Evolutionary conservation across 1,284 basidiomycete species (phyloP).

Genomic region (Rhodotorula mucilaginosa): DNA sequence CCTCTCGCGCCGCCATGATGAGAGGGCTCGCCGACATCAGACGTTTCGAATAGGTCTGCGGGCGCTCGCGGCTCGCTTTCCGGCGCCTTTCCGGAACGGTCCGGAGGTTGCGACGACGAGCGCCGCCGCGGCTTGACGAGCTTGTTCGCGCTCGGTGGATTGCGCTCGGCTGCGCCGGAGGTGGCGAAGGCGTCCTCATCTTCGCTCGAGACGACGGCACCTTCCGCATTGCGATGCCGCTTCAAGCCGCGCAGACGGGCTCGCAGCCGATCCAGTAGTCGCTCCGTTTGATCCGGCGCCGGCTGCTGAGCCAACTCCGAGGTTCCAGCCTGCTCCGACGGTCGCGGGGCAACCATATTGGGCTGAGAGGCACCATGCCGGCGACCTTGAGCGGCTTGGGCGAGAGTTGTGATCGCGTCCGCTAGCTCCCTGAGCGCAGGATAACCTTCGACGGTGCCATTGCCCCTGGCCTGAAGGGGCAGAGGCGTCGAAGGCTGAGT

Average conservation of each 20-base stretch:
- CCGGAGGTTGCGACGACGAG: too few species aligned
- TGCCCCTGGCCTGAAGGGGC: background rate
- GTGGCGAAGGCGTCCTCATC: too few species aligned
- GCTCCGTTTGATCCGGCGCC: conserved; percentile 2
- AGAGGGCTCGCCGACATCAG: too few species aligned
- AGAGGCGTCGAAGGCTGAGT: conserved; percentile 20
- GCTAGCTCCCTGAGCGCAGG: conserved; percentile 18
- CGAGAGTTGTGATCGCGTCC: conserved; percentile 8
- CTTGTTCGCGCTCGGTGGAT: conserved; percentile 1
- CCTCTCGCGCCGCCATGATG: background rate
- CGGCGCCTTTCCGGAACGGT: too few species aligned
- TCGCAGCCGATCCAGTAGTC: conserved; percentile 5
- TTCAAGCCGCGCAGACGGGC: conserved; percentile 22
- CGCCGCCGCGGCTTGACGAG: conserved; percentile 20
- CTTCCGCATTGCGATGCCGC: background rate
- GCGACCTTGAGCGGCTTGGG: background rate
- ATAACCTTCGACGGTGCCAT: conserved; percentile 6
- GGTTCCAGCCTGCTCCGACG: background rate
- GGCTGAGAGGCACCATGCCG: background rate
- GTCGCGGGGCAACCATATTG: background rate
- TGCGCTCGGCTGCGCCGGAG: background rate
- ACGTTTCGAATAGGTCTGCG: too few species aligned
- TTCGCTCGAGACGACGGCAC: background rate
- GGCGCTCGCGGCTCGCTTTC: too few species aligned
- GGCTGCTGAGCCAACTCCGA: background rate